phyloP scores from a whole-genome alignment of 2,329 filamentous ascomycete genomes.

The Fusarium sororula region DNA sequence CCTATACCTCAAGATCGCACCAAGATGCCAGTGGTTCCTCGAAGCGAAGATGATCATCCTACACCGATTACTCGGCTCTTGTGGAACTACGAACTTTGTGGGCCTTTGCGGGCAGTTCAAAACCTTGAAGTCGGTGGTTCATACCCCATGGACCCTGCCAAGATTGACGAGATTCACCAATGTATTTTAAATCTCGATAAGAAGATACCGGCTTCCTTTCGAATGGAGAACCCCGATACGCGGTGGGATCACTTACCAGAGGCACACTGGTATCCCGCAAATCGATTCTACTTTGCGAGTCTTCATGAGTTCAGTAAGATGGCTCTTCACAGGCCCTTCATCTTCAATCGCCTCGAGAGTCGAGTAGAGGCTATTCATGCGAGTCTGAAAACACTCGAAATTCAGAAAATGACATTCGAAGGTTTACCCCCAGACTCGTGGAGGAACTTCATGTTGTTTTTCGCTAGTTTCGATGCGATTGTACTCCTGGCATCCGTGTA shows the following conservation, averaged over 20 bases:
- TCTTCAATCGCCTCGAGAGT: conserved; percentile 65
- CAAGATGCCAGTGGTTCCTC: conserved; percentile 57
- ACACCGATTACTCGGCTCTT: conserved; percentile 64
- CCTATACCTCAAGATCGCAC: conserved; percentile 57
- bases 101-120: conserved; percentile 62
- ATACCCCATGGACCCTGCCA: conserved; percentile 62
- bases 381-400: conserved; percentile 63
- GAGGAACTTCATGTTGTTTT: conserved; percentile 65
- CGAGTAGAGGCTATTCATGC: conserved; percentile 65
- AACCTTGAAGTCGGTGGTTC: conserved; percentile 66
- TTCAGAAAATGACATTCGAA: conserved; percentile 61
- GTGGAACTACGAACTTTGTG: conserved; percentile 59
- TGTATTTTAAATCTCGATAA: conserved; percentile 59
- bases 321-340: conserved; percentile 69
- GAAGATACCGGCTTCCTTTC: conserved; percentile 61
- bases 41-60: conserved; percentile 62
- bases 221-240: conserved; percentile 65
- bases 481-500: conserved; percentile 69
- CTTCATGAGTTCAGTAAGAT: conserved; percentile 63
- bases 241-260: conserved; percentile 63
- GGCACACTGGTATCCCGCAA: conserved; percentile 61
- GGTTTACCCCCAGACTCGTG: conserved; percentile 60
- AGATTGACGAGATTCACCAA: conserved; percentile 64
- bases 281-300: conserved; percentile 59
- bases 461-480: conserved; percentile 71